Conservation (phyloP, 306 rosid species). For the Vigna unguiculata region DNA sequence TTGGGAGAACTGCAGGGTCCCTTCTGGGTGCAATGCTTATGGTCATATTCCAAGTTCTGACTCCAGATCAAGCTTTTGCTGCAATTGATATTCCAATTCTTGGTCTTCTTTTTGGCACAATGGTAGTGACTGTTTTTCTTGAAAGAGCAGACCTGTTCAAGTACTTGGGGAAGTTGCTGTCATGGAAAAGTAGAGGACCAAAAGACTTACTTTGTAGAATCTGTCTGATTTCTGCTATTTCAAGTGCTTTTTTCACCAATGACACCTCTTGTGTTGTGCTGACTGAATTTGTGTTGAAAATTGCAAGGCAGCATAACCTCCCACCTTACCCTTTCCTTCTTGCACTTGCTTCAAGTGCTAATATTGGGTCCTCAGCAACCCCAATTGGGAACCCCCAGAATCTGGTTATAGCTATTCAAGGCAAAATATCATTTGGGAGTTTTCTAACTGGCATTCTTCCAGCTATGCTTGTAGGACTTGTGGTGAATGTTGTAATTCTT, state of each 20-base stretch:
- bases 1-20: conserved; percentile 95
- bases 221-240: conserved; percentile 81
- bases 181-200: conserved; percentile 87
- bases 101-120: conserved; percentile 93
- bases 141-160: conserved; percentile 92
- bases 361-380: conserved; percentile 89
- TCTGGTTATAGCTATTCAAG: conserved; percentile 79
- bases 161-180: conserved; percentile 78
- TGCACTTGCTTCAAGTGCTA: conserved; percentile 93
- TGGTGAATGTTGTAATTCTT: conserved; percentile 65
- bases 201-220: conserved; percentile 82
- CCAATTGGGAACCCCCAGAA: conserved; percentile 96
- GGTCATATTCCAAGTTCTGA: conserved; percentile 71
- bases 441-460: conserved; percentile 76
- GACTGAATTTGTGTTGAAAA: conserved; percentile 85
- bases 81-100: conserved; percentile 86
- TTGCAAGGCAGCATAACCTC: conserved; percentile 84
- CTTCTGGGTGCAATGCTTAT: conserved; percentile 88
- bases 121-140: conserved; percentile 92
- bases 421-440: conserved; percentile 68
- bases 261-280: conserved; percentile 89
- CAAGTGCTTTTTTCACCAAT: conserved; percentile 89
- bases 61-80: conserved; percentile 77
- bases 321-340: conserved; percentile 93
- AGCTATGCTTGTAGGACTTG: conserved; percentile 75